A percentile compares a stretch with the other conserved stretches of the same genome.
Evolutionary conservation across 83 land plant species (phyloP).

Genomic region (Picea mariana): DNA sequence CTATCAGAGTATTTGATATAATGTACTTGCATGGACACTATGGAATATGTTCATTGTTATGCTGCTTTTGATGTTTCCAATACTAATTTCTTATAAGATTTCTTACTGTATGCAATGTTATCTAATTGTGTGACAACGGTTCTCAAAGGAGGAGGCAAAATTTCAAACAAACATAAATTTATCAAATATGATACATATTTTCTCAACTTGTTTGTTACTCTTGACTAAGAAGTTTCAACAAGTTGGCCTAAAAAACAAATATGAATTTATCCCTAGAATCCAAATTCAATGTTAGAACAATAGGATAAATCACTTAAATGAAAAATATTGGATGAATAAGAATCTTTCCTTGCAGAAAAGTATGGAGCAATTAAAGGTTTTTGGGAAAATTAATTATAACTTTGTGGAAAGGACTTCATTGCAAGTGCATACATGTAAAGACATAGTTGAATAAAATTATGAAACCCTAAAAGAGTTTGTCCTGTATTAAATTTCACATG

Average conservation of each 20-base stretch:
- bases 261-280: neutral
- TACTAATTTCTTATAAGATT: neutral
- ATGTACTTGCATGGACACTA: too few species aligned
- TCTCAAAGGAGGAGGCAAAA: neutral
- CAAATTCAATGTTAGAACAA: neutral
- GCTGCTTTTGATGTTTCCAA: too few species aligned
- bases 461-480: neutral
- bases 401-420: neutral
- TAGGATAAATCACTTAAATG: neutral
- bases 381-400: neutral
- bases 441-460: neutral
- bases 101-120: neutral
- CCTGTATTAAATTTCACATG: conserved; percentile 29
- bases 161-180: neutral
- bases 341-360: neutral
- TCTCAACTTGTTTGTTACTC: neutral
- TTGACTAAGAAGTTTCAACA: neutral
- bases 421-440: neutral
- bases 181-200: neutral
- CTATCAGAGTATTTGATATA: too few species aligned
- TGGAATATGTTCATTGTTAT: too few species aligned
- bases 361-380: neutral
- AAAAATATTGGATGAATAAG: neutral
- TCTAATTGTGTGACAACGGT: neutral
- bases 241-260: neutral